Base-by-base conservation (phyloP, 1,284 basidiomycete species). In the Ceratobasidium sp. region DNA sequence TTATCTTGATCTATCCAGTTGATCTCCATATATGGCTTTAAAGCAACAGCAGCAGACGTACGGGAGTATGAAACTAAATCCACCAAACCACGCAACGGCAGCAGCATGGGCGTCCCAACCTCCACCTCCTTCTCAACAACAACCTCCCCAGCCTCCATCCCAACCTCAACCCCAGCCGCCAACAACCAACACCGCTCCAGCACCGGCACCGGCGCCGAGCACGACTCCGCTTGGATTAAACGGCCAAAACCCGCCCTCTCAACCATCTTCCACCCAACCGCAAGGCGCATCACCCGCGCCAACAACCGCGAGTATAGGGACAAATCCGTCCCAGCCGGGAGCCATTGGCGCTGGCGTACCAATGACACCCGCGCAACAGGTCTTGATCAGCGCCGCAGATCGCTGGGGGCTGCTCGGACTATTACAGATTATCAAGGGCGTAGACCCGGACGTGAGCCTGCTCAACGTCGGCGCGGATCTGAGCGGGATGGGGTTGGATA, bases 361-460 rank as follows among this genome's bases (percentile, higher is more conserved):
- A 73, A 89, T 93, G 78, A 93, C 96, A 73, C 96, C 97, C 0
- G 95, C 95, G 48, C 94, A 98, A 80, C 97, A 99, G 83, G 89
- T 99, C 21, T 85, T 98, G 65, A 89, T 93, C 76, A 94, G 92
- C 67, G 94, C 97, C 0, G 97, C 96, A 71, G 97, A 99, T 81
- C 88, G 95, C 76, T 99, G 96, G 91, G 97, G 97, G 0, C 83
- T 99, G 45, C 81, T 97, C 62, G 94, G 94, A 1, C 82, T 99
- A 74, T 84, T 99, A 74, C 90, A 92, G 72, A 88, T 96, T 84
- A 96, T 98, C 81, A 95, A 95, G 84, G 93, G 89, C 81, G 89
- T 91, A 71, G 94, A 98, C 81, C 85, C 91, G 67, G 96, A 98
- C 82, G 87, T 92, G 78, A 91, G 90, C 58, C 84, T 97, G 82